Evolutionary conservation across 2,329 filamentous ascomycete genomes (phyloP), one percentile per base, ranked within the genome.

Genomic region (Cladosporium sp.): DNA sequence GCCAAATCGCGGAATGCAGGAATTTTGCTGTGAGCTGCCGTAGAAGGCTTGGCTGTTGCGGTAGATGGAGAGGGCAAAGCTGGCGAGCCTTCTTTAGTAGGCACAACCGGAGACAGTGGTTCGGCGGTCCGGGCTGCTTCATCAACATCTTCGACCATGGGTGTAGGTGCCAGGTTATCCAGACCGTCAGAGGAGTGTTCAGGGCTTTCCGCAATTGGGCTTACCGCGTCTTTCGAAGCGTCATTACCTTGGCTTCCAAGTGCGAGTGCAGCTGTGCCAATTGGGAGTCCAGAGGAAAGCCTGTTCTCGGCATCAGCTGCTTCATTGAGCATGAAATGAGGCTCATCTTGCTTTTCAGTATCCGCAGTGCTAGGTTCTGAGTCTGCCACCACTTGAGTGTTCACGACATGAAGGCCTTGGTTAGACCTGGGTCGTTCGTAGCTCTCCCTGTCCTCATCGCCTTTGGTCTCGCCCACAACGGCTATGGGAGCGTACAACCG

Each of bases 1-100:
- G 92, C 83, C 68, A 97, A 96, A 66, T 96, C 90, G 60, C 88
- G 87, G 78, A 96, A 93, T 1, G 85, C 81, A 69, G 85, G 83
- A 44, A 86, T 80, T 57, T 81, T 84, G 64, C 59, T 65, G n/a
- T 49, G 44, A 14, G 63, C 26, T 51, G 55, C n/a, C 10, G 44
- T 52, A 24, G 63, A 65, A 12, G 52, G 52, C 15, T 57, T 26
- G 2, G 54, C 26, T 8, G 63, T 15, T 21, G 54, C 52, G 12
- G 54, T 26, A 24, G 36, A 34, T 14, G 54, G 18, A 30, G 63
- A 34, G n/a, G 63, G 41, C 14, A 51, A n/a, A 10, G 41, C 26
- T 12, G 60, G 60, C 4, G 60, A 55, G 6, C 26, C 60, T 28
- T 41, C 49, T n/a, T 63, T 55, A 4, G 34, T 4, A 4, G 47